Evolutionary conservation across 805 yeast genomes (phyloP).

Genomic region (Grigorovia transvaalensis): DNA sequence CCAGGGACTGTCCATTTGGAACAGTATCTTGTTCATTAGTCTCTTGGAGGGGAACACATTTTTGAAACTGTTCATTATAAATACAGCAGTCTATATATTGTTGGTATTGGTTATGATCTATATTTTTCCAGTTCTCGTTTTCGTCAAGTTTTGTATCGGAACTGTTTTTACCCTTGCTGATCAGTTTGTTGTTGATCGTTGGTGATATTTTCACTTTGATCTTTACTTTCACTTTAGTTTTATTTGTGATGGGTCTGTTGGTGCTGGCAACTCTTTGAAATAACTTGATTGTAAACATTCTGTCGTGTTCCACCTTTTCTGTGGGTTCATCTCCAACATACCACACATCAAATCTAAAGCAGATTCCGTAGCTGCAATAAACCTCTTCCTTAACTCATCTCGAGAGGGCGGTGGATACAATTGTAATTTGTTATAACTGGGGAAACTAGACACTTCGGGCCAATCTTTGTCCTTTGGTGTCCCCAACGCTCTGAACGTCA

Average conservation of each 20-base stretch:
- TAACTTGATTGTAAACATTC: conserved; percentile 55
- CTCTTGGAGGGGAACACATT: conserved; percentile 50
- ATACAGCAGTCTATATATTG: background rate
- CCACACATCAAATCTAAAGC: conserved; percentile 69
- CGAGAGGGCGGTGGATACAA: conserved; percentile 78
- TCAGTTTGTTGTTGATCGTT: no score
- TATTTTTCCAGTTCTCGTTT: no score
- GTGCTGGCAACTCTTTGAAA: conserved; percentile 63
- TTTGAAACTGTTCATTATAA: conserved; percentile 18
- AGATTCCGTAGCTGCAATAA: conserved; percentile 80
- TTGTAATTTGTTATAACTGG: conserved; percentile 61
- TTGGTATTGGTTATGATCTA: background rate
- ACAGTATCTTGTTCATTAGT: conserved; percentile 46
- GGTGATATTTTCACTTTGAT: background rate
- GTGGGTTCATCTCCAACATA: conserved; percentile 70
- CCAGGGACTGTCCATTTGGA: conserved; percentile 54
- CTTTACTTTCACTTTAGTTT: background rate
- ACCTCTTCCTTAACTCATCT: conserved; percentile 68
- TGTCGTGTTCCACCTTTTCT: conserved; percentile 54
- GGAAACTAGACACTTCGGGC: conserved; percentile 80
- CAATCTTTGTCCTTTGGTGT: conserved; percentile 88
- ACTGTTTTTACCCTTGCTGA: no score
- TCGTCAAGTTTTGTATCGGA: background rate
- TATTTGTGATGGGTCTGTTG: conserved; percentile 47
- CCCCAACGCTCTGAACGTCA: conserved; percentile 92